Evolutionary conservation across 83 land plant genomes (phyloP), one percentile per base, ranked within the genome.

Genomic region (Picea abies): DNA sequence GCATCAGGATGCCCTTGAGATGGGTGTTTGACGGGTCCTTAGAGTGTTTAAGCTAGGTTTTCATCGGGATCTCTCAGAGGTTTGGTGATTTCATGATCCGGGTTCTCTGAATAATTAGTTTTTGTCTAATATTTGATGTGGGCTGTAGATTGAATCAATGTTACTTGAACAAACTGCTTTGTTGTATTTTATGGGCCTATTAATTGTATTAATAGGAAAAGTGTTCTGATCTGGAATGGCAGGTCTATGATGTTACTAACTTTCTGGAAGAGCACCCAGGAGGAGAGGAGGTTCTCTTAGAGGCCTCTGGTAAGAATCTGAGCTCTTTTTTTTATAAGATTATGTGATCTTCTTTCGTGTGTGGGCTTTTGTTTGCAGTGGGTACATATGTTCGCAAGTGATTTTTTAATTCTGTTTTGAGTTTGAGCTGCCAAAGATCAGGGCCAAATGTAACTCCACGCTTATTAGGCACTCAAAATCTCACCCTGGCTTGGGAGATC

Each of bases 231-330:
- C 39, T 60, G 80, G 11, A 3, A 56, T 56, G 35, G 2, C 82
- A 80, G 82, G 82, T 80, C 16, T 81, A 81, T 26, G 76, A 81
- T 49, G 84, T 73, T 37, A 78, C 84, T 14, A 82, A 61, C 26
- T 82, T 76, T 80, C 84, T 79, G 69, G 80, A 44, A 63, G 83
- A 81, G n/a, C 82, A 81, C 29, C 82, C 82, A 47, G 82, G 82
- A 22, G 82, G 82, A 19, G 82, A 81, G 26, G 82, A 81, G 35
- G 76, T 81, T 49, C 82, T 81, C 37, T 0, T 81, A 12, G 82
- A 80, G 72, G 72, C 71, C 35, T 39, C 82, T 17, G 82, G 82
- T 78, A 56, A 78, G 63, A 12, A 6, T 22, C n/a, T 26, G 23
- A 9, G 25, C 26, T 44, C 2, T 10, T 4, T 20, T 44, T 73